These are phyloP conservation scores for Penicillium cinerascens DNA, from an alignment of 495 filamentous ascomycete species.

Conservation along the genomic window DNA sequence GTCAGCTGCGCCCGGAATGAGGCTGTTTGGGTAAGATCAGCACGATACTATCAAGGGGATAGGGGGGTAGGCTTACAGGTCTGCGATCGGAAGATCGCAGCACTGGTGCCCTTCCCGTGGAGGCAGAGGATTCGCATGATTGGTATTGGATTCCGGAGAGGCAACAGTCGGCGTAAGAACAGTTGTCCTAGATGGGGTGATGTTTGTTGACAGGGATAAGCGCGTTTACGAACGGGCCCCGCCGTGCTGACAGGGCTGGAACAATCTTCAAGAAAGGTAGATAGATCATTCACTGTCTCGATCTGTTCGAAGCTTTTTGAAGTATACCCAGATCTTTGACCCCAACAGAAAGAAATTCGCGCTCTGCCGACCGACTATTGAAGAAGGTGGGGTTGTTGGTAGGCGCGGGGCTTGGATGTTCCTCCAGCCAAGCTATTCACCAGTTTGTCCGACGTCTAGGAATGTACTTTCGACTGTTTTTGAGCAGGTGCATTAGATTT, in stretches of 20 bases:
- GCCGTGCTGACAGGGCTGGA: not conserved
- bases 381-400: not conserved
- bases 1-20: constrained; percentile 39
- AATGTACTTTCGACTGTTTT: too few species aligned
- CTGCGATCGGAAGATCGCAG: constrained; percentile 55
- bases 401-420: not conserved
- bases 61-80: constrained; percentile 41
- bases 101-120: constrained; percentile 61
- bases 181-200: not conserved
- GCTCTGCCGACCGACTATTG: not conserved
- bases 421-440: too few species aligned
- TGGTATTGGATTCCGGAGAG: not conserved
- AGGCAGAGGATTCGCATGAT: constrained; percentile 60
- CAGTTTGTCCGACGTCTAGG: too few species aligned
- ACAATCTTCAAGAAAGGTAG: not conserved
- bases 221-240: not conserved
- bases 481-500: too few species aligned
- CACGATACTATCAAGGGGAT: not conserved
- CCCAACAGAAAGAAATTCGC: too few species aligned
- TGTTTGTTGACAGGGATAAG: constrained; percentile 2
- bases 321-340: too few species aligned
- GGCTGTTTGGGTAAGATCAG: constrained; percentile 34
- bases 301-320: too few species aligned
- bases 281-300: too few species aligned
- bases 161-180: not conserved